Base-by-base conservation (phyloP, 2,329 filamentous ascomycete species). In the Elsinoe perseae region DNA sequence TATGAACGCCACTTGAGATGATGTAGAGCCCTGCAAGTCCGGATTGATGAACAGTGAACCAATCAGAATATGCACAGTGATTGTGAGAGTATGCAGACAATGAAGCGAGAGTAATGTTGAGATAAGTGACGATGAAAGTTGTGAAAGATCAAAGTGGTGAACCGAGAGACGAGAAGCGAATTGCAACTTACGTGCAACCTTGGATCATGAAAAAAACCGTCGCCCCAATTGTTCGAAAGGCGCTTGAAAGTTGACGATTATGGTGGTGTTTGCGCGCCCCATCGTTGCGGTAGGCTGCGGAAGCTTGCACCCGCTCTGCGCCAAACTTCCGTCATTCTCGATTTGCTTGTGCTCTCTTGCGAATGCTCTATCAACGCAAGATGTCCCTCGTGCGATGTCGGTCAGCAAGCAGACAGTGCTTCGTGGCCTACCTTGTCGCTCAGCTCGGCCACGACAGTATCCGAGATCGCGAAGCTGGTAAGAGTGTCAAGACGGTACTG, bases 161-260 rank as follows among this genome's bases (percentile, higher is more conserved):
- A 8, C 27, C 21, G 20, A 48, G 12, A 48, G 10, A 16, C 2
- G 27, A 48, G 23, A 48, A 28, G 32, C 32, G n/a, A 14, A 36
- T 9, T 36, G 32, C 32, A 36, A 36, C 32, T 14, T 36, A 36
- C 32, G 40, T 43, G 40, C 40, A 36, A 36, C 12, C 16, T 52
- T 52, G 48, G 30, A 32, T 25, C 21, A 48, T 48, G 48, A 36
- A n/a, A 36, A 36, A 52, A 52, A 20, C 48, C 48, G 48, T 52
- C 48, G 36, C 48, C 48, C 48, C 48, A 52, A 52, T 43, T 21
- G 40, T 43, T 43, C 23, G 40, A 27, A n/a, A 27, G 20, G 21
- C 21, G 40, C 40, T 44, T 14, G 9, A 44, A 20, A 38, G 48
- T 50, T 50, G 44, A 50, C 44, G 48, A 23, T 2, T 52, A 20